phyloP scores from a whole-genome alignment of 371 early-diverging fungal genomes.

The Rhizomucor miehei region DNA sequence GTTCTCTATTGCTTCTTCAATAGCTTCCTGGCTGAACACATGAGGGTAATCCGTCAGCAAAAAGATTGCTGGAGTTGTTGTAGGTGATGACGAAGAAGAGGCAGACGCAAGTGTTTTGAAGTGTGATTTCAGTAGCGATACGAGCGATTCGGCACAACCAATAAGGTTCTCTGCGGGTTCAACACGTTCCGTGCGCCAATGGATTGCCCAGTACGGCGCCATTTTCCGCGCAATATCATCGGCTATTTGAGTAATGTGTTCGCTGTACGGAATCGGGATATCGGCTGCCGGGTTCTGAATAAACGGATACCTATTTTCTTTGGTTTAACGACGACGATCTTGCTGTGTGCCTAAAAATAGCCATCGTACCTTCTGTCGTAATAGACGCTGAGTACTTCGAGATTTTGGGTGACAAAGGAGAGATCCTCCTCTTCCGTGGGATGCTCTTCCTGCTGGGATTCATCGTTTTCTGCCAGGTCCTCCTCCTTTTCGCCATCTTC shows the following conservation, averaged over 20 bases:
- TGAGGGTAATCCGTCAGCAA: slow-evolving; percentile 39
- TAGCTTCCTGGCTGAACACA: slow-evolving; percentile 11
- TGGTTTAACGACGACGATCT: neutral
- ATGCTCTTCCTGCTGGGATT: neutral
- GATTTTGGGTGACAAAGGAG: slow-evolving; percentile 1
- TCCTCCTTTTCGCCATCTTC: too few relatives aligned
- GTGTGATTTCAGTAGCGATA: slow-evolving; percentile 6
- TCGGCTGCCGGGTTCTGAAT: slow-evolving; percentile 22
- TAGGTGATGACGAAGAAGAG: neutral
- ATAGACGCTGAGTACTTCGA: slow-evolving; percentile 28
- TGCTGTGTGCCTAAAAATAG: neutral
- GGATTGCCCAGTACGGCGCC: slow-evolving; percentile 29
- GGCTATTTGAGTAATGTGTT: slow-evolving; percentile 14
- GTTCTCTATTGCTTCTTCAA: neutral
- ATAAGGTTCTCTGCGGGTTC: slow-evolving; percentile 21
- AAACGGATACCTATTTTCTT: slow-evolving; percentile 19
- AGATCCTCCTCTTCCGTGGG: neutral
- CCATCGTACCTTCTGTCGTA: slow-evolving; percentile 30
- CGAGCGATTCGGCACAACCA: slow-evolving; percentile 23
- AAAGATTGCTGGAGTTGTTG: slow-evolving; percentile 17
- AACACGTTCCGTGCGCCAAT: slow-evolving; percentile 38
- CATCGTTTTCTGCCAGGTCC: too few relatives aligned
- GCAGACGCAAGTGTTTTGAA: neutral
- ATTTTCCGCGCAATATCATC: slow-evolving; percentile 14
- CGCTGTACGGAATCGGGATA: slow-evolving; percentile 28